Evolutionary conservation across 331 rosid species (phyloP), one percentile per base, ranked within the genome.

Genomic region (Quercus lobata): DNA sequence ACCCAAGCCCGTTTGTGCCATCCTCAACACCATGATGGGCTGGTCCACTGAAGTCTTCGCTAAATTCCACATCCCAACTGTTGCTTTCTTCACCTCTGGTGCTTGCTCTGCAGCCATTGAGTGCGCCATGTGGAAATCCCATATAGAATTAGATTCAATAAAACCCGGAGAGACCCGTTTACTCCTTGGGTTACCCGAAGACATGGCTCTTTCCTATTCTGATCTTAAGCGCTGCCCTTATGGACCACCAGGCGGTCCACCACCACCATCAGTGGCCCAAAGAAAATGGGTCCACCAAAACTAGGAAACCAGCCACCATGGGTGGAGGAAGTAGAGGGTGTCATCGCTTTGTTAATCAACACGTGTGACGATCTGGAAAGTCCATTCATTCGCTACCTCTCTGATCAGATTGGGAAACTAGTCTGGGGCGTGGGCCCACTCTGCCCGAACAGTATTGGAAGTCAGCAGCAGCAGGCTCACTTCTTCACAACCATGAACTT

Each of bases 351-450:
- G 71, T 37, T 91, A 87, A 78, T 91, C 76, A 91, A 91, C 89
- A 91, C 93, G 73, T 91, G 92, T 74, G 85, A 91, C 4, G 91
- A 89, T 68, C 78, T 91, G 10, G 97, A 92, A 79, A 82, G 74
- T 66, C 86, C 86, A 0, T 92, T 92, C 52, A 60, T 92, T 2
- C 69, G 82, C 0, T 89, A 89, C 81, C 15, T 90, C 0, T 71
- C 79, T 0, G 25, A 58, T 12, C 82, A 80, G 6, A 53, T 80
- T 1, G 75, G 75, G 6, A 86, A 81, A 71, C 92, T 91, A 3
- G 90, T 89, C 1, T 92, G 92, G 91, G 92, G 89, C 1, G 90
- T 92, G 18, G 97, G 97, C 0, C 97, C 97, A 9, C 92, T 92
- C 72, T 90, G 24, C 97, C 97, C 0, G 92, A 86, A 12, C 83